Conservation (phyloP, 2,329 filamentous ascomycete species). For the Fusarium mexicanum region DNA sequence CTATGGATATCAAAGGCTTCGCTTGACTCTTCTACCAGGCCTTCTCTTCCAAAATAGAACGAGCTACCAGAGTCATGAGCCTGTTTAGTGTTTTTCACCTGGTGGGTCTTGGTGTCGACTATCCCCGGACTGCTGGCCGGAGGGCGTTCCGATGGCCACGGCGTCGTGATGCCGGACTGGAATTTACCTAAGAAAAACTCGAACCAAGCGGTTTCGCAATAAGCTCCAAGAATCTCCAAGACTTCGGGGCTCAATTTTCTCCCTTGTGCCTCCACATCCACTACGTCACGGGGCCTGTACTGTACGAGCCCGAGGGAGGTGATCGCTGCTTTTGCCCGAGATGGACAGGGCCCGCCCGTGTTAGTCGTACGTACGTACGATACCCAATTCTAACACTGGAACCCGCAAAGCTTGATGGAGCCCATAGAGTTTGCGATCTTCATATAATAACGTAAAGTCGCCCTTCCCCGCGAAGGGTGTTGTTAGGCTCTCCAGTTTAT, state of each 20-base stretch:
- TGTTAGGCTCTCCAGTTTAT: conserved; percentile 15
- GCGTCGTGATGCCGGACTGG: conserved; percentile 19
- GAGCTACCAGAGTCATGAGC: conserved; percentile 35
- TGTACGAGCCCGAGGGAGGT: conserved; percentile 18
- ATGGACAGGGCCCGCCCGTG: conserved; percentile 19
- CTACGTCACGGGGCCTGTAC: conserved; percentile 35
- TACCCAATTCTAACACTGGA: neutral
- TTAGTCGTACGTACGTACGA: conserved; percentile 21
- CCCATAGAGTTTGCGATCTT: conserved; percentile 2
- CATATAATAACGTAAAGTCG: conserved; percentile 31
- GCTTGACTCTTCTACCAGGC: conserved; percentile 5
- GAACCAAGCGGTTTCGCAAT: conserved; percentile 29
- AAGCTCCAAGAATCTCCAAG: conserved; percentile 20
- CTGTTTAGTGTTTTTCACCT: conserved; percentile 25
- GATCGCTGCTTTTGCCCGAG: conserved; percentile 35
- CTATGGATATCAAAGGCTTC: neutral
- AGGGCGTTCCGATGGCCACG: conserved; percentile 23
- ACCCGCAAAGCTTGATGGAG: conserved; percentile 12
- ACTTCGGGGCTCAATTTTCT: conserved; percentile 12
- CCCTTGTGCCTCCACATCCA: conserved; percentile 34
- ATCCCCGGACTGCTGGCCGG: conserved; percentile 28
- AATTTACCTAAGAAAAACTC: conserved; percentile 37
- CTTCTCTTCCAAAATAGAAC: conserved; percentile 27
- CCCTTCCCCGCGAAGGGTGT: conserved; percentile 24
- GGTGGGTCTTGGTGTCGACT: conserved; percentile 3